Evolutionary conservation across 306 rosid genomes (phyloP), one percentile per base, ranked within the genome.

Genomic region (Medicago lupulina): DNA sequence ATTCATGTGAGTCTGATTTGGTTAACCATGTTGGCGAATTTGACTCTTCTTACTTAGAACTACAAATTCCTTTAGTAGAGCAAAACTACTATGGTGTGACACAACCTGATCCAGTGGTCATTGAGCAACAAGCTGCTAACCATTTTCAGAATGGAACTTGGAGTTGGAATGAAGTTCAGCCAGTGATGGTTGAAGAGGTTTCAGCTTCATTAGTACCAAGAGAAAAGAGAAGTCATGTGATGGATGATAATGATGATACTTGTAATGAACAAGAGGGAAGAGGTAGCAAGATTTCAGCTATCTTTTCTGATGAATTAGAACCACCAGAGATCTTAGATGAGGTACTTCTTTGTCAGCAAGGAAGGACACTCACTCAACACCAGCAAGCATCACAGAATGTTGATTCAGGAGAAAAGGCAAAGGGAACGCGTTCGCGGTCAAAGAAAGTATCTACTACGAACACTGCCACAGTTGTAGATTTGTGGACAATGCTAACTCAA

Each of bases 401-500:
- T 69, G 46, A 67, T 58, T 78, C 73, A 11, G 59, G 63, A 71
- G 75, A 72, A 46, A 82, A 84, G 55, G 47, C 73, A 10, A 23
- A 58, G 54, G 41, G 69, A 14, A 12, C 59, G 1, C 74, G 85
- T 31, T 53, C 83, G 3, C 81, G 90, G 39, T 61, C 82, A 13
- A 87, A 87, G 82, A 87, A 82, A 77, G 76, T 62, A 46, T 64
- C 73, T 19, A 40, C 73, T 18, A 44, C 18, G 50, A 70, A 54
- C 44, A 50, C 55, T 2, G 80, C 36, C 39, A 12, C 71, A 39
- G 4, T 76, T 3, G 88, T 87, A 36, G 93, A 90, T 78, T 83
- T 92, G 18, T 83, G 89, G 90, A 76, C 88, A 12, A 83, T 90
- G 14, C 86, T 92, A 41, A 87, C 84, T 55, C 93, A 81, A 17